phyloP scores from a whole-genome alignment of 805 yeast genomes.

The Saccharomyces paradoxus region DNA sequence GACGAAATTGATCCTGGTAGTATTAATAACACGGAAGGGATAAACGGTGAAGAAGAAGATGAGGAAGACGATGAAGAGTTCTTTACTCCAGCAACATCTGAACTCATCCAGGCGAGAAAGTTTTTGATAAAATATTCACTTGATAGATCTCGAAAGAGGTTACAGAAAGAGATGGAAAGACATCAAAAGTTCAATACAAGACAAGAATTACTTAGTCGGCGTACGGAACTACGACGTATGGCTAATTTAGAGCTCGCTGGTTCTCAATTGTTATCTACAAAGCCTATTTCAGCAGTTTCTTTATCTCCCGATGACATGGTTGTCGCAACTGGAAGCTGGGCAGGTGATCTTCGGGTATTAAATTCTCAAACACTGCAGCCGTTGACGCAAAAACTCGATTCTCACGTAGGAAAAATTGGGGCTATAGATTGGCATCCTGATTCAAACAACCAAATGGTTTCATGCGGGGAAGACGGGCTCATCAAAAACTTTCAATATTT shows the following conservation, averaged over 20 bases:
- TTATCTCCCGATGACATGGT: conserved; percentile 33
- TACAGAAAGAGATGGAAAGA: conserved; percentile 28
- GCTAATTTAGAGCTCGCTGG: conserved; percentile 43
- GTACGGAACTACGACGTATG: conserved; percentile 33
- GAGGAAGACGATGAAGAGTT: conserved; percentile 69
- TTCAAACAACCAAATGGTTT: conserved; percentile 25
- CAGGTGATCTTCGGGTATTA: conserved; percentile 57
- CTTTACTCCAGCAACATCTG: conserved; percentile 67
- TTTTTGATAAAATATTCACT: conserved; percentile 47
- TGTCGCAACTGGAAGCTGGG: conserved; percentile 76
- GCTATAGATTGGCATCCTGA: conserved; percentile 58
- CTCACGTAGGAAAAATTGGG: conserved; percentile 54
- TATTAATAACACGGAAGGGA: conserved; percentile 5
- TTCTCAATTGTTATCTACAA: conserved; percentile 58
- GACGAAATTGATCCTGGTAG: conserved; percentile 18
- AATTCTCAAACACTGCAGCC: conserved; percentile 33
- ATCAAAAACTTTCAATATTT: conserved; percentile 33
- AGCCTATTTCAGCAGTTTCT: conserved; percentile 59
- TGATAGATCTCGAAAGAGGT: conserved; percentile 36
- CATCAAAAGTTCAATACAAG: conserved; percentile 32
- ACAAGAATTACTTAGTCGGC: conserved; percentile 39
- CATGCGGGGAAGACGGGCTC: conserved; percentile 42
- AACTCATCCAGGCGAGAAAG: conserved; percentile 44
- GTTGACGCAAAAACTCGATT: conserved; percentile 10
- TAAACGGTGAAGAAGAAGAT: conserved; percentile 27